Conservation (phyloP, 805 yeast species). For the Ogataea pilisensis region DNA sequence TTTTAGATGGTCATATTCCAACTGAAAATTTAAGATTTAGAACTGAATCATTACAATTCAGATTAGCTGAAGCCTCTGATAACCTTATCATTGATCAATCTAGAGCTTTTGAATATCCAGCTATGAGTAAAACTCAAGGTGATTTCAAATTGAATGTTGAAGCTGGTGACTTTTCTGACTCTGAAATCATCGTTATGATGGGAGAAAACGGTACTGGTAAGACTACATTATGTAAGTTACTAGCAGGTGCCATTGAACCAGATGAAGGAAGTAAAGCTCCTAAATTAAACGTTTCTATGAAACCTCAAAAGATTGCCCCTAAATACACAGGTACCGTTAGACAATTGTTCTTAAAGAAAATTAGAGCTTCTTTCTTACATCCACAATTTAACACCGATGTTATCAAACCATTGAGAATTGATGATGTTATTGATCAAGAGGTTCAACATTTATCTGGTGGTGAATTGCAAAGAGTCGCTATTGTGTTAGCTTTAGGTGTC, state of each 20-base stretch:
- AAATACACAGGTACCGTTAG: conserved; percentile 98
- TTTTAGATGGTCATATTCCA: conserved; percentile 96
- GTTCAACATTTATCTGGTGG: conserved; percentile 98
- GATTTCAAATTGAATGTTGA: conserved; percentile 84
- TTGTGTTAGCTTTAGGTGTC: conserved; percentile 88
- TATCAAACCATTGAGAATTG: conserved; percentile 89
- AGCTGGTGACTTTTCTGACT: conserved; percentile 88
- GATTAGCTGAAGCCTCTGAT: conserved; percentile 87
- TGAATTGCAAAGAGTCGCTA: conserved; percentile 99
- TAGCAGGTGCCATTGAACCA: conserved; percentile 90
- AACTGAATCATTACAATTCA: conserved; percentile 90
- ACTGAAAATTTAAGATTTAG: conserved; percentile 97
- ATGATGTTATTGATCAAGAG: conserved; percentile 94
- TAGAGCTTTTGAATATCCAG: conserved; percentile 71
- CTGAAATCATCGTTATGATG: conserved; percentile 98
- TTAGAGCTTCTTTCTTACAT: conserved; percentile 86
- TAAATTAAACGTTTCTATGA: conserved; percentile 89
- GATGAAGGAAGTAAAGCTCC: conserved; percentile 81
- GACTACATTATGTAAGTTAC: conserved; percentile 91
- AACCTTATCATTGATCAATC: conserved; percentile 71
- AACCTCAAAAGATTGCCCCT: conserved; percentile 99
- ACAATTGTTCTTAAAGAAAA: conserved; percentile 94
- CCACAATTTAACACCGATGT: conserved; percentile 99
- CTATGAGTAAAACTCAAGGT: conserved; percentile 88
- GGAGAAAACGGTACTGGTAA: conserved; percentile 99